Conservation (phyloP, 75 land plant species). For the Selaginella moellendorffii region DNA sequence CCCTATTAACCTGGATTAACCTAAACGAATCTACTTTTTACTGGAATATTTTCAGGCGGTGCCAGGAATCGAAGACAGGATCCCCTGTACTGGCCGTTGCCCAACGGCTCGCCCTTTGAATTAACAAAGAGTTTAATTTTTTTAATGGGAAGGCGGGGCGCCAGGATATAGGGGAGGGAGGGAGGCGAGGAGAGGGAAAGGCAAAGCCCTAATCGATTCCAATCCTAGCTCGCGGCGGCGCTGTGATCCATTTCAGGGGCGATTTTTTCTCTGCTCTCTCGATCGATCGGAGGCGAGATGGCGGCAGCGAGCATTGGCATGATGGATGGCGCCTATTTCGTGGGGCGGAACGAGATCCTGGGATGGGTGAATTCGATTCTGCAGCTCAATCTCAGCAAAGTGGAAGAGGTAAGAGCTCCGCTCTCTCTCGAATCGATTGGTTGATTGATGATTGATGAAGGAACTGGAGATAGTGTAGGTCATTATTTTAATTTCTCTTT, state of each 20-base stretch:
- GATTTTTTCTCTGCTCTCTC: no score
- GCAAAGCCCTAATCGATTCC: no score
- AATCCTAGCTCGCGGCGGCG: no score
- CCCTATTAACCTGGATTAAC: background rate
- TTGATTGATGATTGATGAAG: background rate
- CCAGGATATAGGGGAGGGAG: background rate
- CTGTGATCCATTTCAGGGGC: no score
- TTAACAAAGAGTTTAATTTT: background rate
- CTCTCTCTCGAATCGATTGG: background rate
- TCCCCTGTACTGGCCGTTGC: slow-evolving; percentile 1
- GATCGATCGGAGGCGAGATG: no score
- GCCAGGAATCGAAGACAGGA: background rate
- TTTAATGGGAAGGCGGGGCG: background rate
- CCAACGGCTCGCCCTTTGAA: slow-evolving; percentile 2
- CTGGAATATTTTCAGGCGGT: background rate
- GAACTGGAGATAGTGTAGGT: no score
- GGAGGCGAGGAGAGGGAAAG: background rate
- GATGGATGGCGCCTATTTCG: slow-evolving; percentile 75
- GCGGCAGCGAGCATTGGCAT: slow-evolving; percentile 12
- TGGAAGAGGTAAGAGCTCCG: slow-evolving; percentile 44
- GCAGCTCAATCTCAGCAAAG: slow-evolving; percentile 45
- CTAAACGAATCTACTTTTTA: background rate
- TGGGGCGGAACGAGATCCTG: slow-evolving; percentile 56
- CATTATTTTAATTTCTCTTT: no score
- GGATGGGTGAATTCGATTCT: slow-evolving; percentile 57